Evolutionary conservation across 306 rosid species (phyloP).

Genomic region (Herpetospermum pedunculosum): DNA sequence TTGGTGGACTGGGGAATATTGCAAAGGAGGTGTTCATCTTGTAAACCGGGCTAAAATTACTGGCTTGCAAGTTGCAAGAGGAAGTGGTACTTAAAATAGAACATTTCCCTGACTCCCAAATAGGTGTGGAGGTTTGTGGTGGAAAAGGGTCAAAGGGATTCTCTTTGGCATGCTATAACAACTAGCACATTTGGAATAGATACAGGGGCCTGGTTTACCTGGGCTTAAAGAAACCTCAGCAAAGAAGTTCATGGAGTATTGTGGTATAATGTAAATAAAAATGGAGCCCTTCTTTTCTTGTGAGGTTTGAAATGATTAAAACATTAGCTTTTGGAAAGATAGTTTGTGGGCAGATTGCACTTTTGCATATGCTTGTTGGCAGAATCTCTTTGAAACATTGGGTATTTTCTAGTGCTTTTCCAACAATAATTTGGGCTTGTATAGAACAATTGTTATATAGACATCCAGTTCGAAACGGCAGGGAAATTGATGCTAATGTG

Average conservation of each 20-base stretch:
- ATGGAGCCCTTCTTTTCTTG: neutral
- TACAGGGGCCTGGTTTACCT: neutral
- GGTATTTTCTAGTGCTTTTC: neutral
- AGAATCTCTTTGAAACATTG: neutral
- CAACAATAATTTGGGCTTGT: neutral
- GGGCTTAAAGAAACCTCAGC: neutral
- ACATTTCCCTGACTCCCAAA: neutral
- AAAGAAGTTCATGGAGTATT: neutral
- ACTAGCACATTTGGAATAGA: neutral
- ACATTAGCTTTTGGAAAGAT: neutral
- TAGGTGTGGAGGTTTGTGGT: neutral
- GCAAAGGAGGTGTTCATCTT: neutral
- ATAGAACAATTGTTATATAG: neutral
- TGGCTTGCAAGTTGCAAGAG: neutral
- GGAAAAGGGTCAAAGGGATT: no score
- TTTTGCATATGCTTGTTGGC: neutral
- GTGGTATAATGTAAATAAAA: neutral
- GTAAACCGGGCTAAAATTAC: neutral
- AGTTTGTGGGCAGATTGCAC: neutral
- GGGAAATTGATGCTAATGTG: constrained; percentile 1
- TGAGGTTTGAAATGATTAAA: neutral
- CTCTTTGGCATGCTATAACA: neutral
- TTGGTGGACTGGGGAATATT: neutral
- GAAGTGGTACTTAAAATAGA: neutral
- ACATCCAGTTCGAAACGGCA: neutral